phyloP scores from a whole-genome alignment of 2,329 filamentous ascomycete species.

The Colletotrichum aenigma region DNA sequence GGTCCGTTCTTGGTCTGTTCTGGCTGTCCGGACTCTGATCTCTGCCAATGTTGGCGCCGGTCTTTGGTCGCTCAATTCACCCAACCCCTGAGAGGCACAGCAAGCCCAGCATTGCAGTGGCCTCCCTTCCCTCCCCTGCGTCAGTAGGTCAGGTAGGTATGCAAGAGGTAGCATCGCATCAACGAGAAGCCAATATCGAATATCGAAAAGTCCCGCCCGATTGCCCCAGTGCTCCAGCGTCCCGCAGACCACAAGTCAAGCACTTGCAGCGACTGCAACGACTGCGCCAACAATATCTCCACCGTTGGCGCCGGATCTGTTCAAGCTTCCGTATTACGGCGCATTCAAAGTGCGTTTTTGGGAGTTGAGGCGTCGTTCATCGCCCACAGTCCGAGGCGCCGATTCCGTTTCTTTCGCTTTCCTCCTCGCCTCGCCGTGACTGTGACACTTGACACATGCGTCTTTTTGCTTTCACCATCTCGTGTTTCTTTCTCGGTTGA shows the following conservation, averaged over 20 bases:
- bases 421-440: neutral
- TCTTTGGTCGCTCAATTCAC: neutral
- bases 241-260: neutral
- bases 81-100: constrained; percentile 14
- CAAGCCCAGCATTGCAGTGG: neutral
- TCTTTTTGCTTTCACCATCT: neutral
- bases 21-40: neutral
- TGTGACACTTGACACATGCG: neutral
- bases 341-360: neutral
- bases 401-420: neutral
- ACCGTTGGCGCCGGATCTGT: constrained; percentile 6
- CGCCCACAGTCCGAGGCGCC: neutral
- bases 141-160: neutral
- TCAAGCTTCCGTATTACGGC: constrained; percentile 5
- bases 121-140: neutral
- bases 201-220: neutral
- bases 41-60: neutral
- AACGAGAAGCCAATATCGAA: neutral
- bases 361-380: neutral
- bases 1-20: neutral
- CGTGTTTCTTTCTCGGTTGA: neutral
- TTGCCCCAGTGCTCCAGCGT: neutral
- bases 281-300: constrained; percentile 13
- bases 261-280: neutral
- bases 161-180: neutral